Evolutionary conservation across 2,329 filamentous ascomycete species (phyloP).

Genomic region (Hypoxylon sp.): DNA sequence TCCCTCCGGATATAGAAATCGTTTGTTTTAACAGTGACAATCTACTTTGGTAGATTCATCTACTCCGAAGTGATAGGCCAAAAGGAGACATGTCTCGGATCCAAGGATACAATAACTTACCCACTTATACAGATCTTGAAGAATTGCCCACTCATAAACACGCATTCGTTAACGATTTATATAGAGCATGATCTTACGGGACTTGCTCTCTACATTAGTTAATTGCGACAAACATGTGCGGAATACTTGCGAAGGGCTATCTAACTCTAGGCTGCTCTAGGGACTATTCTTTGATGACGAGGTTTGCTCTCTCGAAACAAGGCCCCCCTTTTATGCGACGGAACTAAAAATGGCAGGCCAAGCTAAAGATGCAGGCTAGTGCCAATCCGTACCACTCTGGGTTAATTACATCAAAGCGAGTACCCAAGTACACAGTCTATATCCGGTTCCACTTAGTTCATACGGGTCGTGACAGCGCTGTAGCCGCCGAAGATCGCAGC

Average conservation of each 20-base stretch:
- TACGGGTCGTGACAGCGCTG: constrained; percentile 44
- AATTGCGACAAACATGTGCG: constrained; percentile 7
- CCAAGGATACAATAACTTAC: constrained; percentile 2
- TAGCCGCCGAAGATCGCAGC: constrained; percentile 50
- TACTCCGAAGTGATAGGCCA: constrained; percentile 21
- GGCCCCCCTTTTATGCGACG: constrained; percentile 32
- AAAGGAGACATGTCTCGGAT: constrained; percentile 21
- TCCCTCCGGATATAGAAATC: constrained; percentile 35
- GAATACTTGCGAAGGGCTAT: not conserved
- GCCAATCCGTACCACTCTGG: constrained; percentile 31
- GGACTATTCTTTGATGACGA: constrained; percentile 13
- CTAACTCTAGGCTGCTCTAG: not conserved
- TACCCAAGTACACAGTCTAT: constrained; percentile 42
- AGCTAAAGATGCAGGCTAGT: constrained; percentile 36
- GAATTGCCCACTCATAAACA: not conserved
- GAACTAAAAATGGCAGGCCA: constrained; percentile 42
- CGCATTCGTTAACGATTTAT: constrained; percentile 5
- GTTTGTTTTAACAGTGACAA: constrained; percentile 30
- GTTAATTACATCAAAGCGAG: constrained; percentile 28
- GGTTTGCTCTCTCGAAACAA: constrained; percentile 39
- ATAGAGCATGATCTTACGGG: not conserved
- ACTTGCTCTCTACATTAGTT: not conserved
- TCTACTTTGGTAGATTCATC: constrained; percentile 32
- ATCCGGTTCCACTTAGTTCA: constrained; percentile 42
- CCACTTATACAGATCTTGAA: not conserved